phyloP scores from a whole-genome alignment of 2,329 filamentous ascomycete species.

The Ophiostoma piceae region DNA sequence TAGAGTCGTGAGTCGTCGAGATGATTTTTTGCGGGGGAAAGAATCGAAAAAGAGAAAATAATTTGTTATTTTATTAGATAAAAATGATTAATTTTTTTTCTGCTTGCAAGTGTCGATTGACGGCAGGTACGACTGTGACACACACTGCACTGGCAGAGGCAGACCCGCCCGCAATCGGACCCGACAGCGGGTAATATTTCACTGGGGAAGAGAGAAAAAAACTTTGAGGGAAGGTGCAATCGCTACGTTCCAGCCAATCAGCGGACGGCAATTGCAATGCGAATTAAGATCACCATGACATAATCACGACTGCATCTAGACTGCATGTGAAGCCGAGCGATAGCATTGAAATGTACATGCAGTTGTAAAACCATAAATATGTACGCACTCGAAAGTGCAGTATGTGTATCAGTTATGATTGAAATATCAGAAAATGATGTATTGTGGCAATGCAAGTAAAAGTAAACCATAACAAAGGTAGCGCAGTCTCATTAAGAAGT shows the following conservation, averaged over 20 bases:
- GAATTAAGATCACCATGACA: not conserved
- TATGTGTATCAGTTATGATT: no score
- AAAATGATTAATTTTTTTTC: not conserved
- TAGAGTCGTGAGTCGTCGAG: constrained; percentile 5
- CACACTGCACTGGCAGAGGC: not conserved
- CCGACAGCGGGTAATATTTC: constrained; percentile 9
- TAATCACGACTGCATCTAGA: not conserved
- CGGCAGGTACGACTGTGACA: constrained; percentile 15
- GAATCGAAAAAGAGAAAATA: constrained; percentile 17
- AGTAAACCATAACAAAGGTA: not conserved
- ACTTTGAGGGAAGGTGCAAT: not conserved
- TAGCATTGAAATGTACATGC: no score
- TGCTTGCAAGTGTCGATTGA: constrained; percentile 6
- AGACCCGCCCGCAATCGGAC: constrained; percentile 25
- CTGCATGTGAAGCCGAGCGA: not conserved
- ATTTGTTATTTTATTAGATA: constrained; percentile 8
- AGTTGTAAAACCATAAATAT: no score
- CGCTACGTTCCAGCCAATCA: constrained; percentile 26
- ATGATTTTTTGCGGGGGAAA: constrained; percentile 21
- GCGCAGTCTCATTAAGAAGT: not conserved
- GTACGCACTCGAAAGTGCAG: no score
- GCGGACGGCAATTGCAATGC: constrained; percentile 22
- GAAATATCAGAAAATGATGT: not conserved
- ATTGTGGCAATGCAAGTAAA: not conserved
- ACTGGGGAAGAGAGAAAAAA: constrained; percentile 15